Percentiles rank a stretch among this genome's conserved stretches.
Evolutionary conservation across 352 stramenopile genomes (phyloP).

Genomic region (Globisporangium splendens): DNA sequence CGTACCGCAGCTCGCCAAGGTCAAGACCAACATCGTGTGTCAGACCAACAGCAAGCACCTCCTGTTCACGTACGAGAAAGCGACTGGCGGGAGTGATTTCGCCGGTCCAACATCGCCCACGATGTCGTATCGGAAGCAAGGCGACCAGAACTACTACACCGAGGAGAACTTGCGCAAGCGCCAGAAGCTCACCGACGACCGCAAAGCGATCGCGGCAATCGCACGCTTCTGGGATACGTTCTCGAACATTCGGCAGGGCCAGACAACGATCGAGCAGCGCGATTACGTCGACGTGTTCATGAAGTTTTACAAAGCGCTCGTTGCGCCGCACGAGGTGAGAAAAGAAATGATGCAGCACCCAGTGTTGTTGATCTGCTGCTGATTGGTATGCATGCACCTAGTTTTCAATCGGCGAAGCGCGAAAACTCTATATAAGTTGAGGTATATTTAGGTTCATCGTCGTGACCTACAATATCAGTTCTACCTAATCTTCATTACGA

Average conservation of each 20-base stretch:
- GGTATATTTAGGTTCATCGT: too few species aligned
- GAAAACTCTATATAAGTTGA: too few species aligned
- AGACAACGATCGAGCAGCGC: constrained; percentile 32
- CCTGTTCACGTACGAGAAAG: constrained; percentile 47
- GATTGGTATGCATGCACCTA: constrained; percentile 2
- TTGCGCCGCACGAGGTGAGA: constrained; percentile 46
- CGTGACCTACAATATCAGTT: too few species aligned
- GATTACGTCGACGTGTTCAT: constrained; percentile 81
- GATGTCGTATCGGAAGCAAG: constrained; percentile 68
- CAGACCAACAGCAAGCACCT: constrained; percentile 42
- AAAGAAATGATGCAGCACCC: neutral
- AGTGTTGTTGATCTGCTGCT: neutral
- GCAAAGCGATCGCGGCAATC: constrained; percentile 42
- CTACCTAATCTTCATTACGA: too few species aligned
- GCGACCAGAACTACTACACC: constrained; percentile 63
- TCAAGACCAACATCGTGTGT: constrained; percentile 65
- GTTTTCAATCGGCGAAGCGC: constrained; percentile 69
- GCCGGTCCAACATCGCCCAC: constrained; percentile 16
- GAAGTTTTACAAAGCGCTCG: constrained; percentile 81
- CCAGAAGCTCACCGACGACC: constrained; percentile 47
- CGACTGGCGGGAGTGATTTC: neutral
- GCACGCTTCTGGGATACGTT: constrained; percentile 77
- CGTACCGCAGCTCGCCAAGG: constrained; percentile 58
- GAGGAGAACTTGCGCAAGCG: constrained; percentile 62
- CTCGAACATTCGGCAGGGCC: constrained; percentile 42